Evolutionary conservation across 2,329 filamentous ascomycete genomes (phyloP).

Genomic region (Phyllosticta capitalensis): DNA sequence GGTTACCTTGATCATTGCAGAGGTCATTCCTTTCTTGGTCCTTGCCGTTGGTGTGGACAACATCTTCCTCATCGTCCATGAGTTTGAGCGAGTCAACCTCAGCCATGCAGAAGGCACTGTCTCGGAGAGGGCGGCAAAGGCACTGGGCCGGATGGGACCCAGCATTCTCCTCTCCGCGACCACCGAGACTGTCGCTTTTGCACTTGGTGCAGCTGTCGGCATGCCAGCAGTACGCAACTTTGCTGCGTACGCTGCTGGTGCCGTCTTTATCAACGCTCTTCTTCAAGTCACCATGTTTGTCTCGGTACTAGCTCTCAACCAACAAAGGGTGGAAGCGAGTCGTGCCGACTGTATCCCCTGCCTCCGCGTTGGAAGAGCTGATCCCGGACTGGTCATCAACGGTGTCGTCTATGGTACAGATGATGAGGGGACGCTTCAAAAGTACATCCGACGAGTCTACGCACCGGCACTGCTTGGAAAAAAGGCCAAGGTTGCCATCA

Average conservation of each 20-base stretch:
- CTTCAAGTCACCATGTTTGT: constrained; percentile 96
- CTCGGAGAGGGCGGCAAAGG: constrained; percentile 73
- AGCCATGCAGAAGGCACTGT: constrained; percentile 84
- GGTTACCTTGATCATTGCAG: constrained; percentile 93
- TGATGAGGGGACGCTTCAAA: constrained; percentile 74
- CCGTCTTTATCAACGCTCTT: constrained; percentile 94
- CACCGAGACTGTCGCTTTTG: constrained; percentile 89
- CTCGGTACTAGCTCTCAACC: constrained; percentile 82
- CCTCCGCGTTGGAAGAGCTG: constrained; percentile 66
- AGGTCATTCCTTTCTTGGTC: constrained; percentile 96
- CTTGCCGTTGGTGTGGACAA: constrained; percentile 96
- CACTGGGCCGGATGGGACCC: constrained; percentile 91
- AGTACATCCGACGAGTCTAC: constrained; percentile 84
- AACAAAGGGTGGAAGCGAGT: constrained; percentile 77
- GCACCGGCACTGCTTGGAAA: constrained; percentile 72
- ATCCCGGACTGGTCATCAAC: constrained; percentile 55
- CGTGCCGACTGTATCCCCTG: constrained; percentile 90
- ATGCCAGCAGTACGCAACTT: constrained; percentile 99
- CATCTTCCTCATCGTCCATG: constrained; percentile 96
- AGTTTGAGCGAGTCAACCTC: constrained; percentile 90
- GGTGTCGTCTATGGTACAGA: constrained; percentile 62
- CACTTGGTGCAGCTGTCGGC: constrained; percentile 83
- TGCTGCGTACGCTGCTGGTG: constrained; percentile 89
- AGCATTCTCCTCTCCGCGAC: constrained; percentile 93
- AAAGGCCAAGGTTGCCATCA: constrained; percentile 65